Conservation (phyloP, 768 basidiomycete species). For the Lactarius psammicola region DNA sequence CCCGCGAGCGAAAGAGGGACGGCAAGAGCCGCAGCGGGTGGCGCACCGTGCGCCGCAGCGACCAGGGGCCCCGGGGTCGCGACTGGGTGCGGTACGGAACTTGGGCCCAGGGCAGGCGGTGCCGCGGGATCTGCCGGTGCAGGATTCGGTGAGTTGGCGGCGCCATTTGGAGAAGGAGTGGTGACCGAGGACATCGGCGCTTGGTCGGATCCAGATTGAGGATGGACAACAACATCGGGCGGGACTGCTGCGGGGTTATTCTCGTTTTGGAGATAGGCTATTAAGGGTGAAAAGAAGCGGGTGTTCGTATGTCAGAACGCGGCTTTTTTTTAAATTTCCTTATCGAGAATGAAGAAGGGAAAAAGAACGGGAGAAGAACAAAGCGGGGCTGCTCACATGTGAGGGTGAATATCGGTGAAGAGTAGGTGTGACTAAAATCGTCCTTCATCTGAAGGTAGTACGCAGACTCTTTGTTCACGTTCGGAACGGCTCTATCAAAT, state of each 20-base stretch:
- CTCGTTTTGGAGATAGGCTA: constrained; percentile 16
- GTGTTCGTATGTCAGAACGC: neutral
- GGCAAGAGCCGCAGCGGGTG: constrained; percentile 37
- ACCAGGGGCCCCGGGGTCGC: constrained; percentile 26
- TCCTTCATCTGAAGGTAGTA: constrained; percentile 37
- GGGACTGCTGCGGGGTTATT: neutral
- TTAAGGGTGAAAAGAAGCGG: neutral
- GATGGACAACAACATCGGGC: constrained; percentile 7
- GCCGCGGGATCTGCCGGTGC: constrained; percentile 5
- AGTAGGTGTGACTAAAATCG: constrained; percentile 31
- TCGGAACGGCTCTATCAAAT: constrained; percentile 30
- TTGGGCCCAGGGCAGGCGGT: constrained; percentile 1
- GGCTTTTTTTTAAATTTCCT: neutral
- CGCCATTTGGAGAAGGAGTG: neutral
- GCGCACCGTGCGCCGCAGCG: constrained; percentile 29
- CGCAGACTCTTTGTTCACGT: constrained; percentile 28
- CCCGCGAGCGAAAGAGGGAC: constrained; percentile 38
- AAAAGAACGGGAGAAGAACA: neutral
- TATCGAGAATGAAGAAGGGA: neutral
- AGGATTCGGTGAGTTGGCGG: neutral
- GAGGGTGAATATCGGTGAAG: constrained; percentile 36
- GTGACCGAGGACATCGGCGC: constrained; percentile 4
- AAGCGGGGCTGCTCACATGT: constrained; percentile 30
- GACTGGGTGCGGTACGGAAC: constrained; percentile 4
- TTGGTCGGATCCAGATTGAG: constrained; percentile 11